These are phyloP conservation scores for Arctium lappa DNA, from an alignment of 129 eudicot species.

Conservation along the genomic window DNA sequence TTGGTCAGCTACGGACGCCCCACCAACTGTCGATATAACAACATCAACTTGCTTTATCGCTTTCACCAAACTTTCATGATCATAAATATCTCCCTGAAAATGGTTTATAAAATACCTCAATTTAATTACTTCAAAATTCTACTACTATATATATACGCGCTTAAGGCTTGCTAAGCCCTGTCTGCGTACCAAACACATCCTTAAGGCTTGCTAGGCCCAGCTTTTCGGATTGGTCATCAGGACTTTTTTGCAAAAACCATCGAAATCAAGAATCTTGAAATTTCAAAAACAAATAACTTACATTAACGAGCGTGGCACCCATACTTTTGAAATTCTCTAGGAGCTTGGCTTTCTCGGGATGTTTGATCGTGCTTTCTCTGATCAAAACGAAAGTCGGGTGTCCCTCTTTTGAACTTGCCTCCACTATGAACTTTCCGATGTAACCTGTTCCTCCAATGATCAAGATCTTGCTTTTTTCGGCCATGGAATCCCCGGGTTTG, in stretches of 20 bases:
- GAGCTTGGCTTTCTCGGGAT: constrained; percentile 37
- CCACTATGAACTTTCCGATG: constrained; percentile 46
- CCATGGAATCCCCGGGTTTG: constrained; percentile 6
- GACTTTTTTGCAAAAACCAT: not conserved
- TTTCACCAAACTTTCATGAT: constrained; percentile 47
- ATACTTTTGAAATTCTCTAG: constrained; percentile 31
- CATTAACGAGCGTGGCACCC: constrained; percentile 38
- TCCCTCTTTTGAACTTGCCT: constrained; percentile 41
- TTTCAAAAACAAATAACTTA: not conserved
- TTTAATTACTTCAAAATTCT: too few species aligned
- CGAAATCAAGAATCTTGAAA: not conserved
- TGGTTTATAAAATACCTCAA: not conserved
- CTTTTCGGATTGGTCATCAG: not conserved
- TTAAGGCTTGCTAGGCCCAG: not conserved
- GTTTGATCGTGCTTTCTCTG: constrained; percentile 36
- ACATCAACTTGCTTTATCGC: constrained; percentile 59
- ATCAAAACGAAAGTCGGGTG: constrained; percentile 42
- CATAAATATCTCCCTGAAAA: constrained; percentile 46
- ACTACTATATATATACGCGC: too few species aligned
- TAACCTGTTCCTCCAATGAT: constrained; percentile 57
- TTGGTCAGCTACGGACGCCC: constrained; percentile 36
- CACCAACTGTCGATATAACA: constrained; percentile 48
- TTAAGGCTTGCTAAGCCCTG: too few species aligned
- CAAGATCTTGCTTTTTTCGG: constrained; percentile 45
- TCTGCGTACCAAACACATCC: too few species aligned